Conservation (phyloP, 2,329 filamentous ascomycete genomes). For the Mariannaea sp. region DNA sequence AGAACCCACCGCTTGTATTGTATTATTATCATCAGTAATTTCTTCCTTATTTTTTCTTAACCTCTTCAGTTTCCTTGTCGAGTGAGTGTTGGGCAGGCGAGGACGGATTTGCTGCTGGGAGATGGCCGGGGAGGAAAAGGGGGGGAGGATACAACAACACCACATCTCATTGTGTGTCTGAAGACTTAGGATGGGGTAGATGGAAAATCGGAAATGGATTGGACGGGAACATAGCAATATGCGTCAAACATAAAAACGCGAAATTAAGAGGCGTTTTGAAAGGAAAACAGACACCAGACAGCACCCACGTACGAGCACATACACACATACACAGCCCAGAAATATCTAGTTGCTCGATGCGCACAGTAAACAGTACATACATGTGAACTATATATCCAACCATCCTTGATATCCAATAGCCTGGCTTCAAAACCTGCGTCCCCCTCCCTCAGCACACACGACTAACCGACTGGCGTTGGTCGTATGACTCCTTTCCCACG, state of each 20-base stretch:
- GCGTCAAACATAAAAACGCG: slow-evolving; percentile 2
- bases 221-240: slow-evolving; percentile 1
- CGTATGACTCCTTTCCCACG: slow-evolving; percentile 31
- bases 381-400: slow-evolving; percentile 28
- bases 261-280: slow-evolving; percentile 32
- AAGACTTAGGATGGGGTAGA: too few species aligned
- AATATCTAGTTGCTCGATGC: slow-evolving; percentile 6
- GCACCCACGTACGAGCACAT: too few species aligned
- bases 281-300: slow-evolving; percentile 26
- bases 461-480: slow-evolving; percentile 23
- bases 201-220: slow-evolving; percentile 6
- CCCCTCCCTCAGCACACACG: slow-evolving; percentile 21
- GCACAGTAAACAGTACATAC: slow-evolving; percentile 5
- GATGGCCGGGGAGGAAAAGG: too few species aligned
- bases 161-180: background rate
- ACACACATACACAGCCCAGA: background rate
- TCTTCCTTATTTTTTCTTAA: slow-evolving; percentile 5
- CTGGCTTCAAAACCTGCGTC: slow-evolving; percentile 19
- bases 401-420: slow-evolving; percentile 29
- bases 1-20: slow-evolving; percentile 17
- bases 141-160: background rate
- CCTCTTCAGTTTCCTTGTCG: background rate
- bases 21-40: slow-evolving; percentile 12
- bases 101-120: background rate
- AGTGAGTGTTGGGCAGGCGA: background rate